Percentiles rank a stretch among this genome's conserved stretches.
These are phyloP conservation scores for Phytophthora pini DNA, from an alignment of 352 stramenopile species.

Conservation along the genomic window DNA sequence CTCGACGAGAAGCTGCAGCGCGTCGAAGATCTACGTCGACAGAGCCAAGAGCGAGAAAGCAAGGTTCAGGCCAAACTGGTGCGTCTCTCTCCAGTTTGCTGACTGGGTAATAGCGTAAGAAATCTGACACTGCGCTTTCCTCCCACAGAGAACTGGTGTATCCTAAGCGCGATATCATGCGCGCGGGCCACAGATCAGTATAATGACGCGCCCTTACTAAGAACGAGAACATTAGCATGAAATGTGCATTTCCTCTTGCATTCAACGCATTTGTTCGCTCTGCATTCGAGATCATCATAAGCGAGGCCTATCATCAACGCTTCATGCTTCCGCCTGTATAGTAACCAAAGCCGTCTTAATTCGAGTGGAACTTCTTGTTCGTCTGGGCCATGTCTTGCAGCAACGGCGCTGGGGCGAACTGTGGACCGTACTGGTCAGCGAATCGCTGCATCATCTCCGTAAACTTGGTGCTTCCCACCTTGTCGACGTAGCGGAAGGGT, in stretches of 20 bases:
- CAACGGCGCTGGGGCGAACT: slow-evolving; percentile 96
- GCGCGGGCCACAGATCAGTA: too few species aligned
- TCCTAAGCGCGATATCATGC: slow-evolving; percentile 2
- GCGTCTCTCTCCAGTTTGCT: slow-evolving; percentile 2
- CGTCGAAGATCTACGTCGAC: slow-evolving; percentile 72
- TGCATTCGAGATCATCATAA: slow-evolving; percentile 19
- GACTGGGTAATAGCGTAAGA: background rate
- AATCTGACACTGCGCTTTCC: background rate
- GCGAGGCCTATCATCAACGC: background rate
- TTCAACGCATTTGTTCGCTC: slow-evolving; percentile 26
- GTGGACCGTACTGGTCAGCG: slow-evolving; percentile 95
- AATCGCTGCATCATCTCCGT: slow-evolving; percentile 97
- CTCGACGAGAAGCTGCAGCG: slow-evolving; percentile 82
- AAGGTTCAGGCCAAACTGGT: slow-evolving; percentile 66
- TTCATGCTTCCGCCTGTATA: slow-evolving; percentile 19
- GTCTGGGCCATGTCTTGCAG: slow-evolving; percentile 97
- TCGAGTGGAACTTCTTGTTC: slow-evolving; percentile 97
- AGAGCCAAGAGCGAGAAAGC: slow-evolving; percentile 67
- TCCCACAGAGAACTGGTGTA: slow-evolving; percentile 19
- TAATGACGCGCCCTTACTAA: background rate
- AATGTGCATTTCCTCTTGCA: slow-evolving; percentile 35
- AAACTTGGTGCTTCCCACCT: slow-evolving; percentile 93
- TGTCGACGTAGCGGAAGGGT: slow-evolving; percentile 97
- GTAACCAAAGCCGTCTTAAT: slow-evolving; percentile 39
- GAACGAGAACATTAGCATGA: slow-evolving; percentile 7